These are phyloP conservation scores for Penicillium samsonianum DNA, from an alignment of 495 filamentous ascomycete genomes.

Conservation along the genomic window DNA sequence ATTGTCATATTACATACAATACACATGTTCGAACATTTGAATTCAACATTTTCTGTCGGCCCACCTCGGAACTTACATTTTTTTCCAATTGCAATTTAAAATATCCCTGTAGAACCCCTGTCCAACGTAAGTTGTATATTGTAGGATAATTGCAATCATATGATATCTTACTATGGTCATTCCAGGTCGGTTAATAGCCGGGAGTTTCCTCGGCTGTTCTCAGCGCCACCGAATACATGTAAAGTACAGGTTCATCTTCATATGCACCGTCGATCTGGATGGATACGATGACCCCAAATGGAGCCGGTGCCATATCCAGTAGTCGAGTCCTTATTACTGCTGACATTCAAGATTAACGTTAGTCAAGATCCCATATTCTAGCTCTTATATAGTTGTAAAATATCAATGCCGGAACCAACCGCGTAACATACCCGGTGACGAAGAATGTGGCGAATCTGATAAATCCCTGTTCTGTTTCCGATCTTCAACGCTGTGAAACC, in stretches of 20 bases:
- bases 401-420: conserved; percentile 1
- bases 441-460: conserved; percentile 37
- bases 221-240: neutral
- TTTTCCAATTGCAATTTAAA: neutral
- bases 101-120: neutral
- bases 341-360: neutral
- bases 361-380: neutral
- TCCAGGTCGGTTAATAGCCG: neutral
- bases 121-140: neutral
- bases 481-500: conserved; percentile 8
- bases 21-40: neutral
- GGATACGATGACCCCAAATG: conserved; percentile 20
- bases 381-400: neutral
- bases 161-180: neutral
- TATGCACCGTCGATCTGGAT: conserved; percentile 32
- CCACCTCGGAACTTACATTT: neutral
- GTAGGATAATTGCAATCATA: neutral
- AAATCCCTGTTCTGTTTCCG: conserved; percentile 21
- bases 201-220: conserved; percentile 1
- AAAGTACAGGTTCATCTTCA: conserved; percentile 5
- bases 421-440: conserved; percentile 12
- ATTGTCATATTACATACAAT: neutral
- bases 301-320: conserved; percentile 16
- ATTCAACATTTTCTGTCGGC: conserved; percentile 2
- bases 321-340: conserved; percentile 12